A percentile compares a stretch with the other conserved stretches of the same genome.
Evolutionary conservation across 805 yeast species (phyloP).

Genomic region (Zygosaccharomyces bisporus): DNA sequence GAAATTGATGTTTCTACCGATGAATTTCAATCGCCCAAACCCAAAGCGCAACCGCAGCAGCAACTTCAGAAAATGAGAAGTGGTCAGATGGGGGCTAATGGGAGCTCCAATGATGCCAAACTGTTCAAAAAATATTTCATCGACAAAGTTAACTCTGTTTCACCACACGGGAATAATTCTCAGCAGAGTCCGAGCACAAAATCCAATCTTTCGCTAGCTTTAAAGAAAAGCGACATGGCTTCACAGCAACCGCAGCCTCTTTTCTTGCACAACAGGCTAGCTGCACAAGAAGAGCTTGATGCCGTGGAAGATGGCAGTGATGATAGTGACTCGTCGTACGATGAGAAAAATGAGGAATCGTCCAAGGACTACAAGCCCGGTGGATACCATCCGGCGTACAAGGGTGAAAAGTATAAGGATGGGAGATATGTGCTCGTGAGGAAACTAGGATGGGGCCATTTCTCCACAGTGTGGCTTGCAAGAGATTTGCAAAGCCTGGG

Average conservation of each 20-base stretch:
- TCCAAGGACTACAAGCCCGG: conserved; percentile 82
- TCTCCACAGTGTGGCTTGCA: conserved; percentile 93
- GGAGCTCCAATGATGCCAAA: conserved; percentile 10
- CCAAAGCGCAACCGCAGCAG: conserved; percentile 2
- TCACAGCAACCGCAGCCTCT: background rate
- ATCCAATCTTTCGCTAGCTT: conserved; percentile 30
- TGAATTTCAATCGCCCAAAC: conserved; percentile 2
- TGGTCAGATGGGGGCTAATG: background rate
- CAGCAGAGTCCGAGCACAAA: conserved; percentile 8
- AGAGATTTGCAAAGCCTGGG: conserved; percentile 44
- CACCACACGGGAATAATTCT: background rate
- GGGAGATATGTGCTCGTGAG: conserved; percentile 76
- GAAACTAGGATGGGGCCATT: conserved; percentile 98
- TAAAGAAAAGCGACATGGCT: conserved; percentile 13
- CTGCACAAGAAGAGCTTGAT: conserved; percentile 17
- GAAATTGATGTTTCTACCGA: conserved; percentile 5
- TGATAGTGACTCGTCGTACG: conserved; percentile 38
- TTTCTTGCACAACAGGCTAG: conserved; percentile 17
- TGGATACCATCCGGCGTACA: conserved; percentile 91
- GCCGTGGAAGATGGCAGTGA: conserved; percentile 30
- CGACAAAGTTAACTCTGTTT: conserved; percentile 10
- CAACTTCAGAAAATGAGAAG: conserved; percentile 4
- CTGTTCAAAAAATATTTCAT: conserved; percentile 12
- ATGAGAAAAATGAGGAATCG: conserved; percentile 72
- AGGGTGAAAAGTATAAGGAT: conserved; percentile 80